Base-by-base conservation (phyloP, 73 alveolate genomes). In the Stentor coeruleus region DNA sequence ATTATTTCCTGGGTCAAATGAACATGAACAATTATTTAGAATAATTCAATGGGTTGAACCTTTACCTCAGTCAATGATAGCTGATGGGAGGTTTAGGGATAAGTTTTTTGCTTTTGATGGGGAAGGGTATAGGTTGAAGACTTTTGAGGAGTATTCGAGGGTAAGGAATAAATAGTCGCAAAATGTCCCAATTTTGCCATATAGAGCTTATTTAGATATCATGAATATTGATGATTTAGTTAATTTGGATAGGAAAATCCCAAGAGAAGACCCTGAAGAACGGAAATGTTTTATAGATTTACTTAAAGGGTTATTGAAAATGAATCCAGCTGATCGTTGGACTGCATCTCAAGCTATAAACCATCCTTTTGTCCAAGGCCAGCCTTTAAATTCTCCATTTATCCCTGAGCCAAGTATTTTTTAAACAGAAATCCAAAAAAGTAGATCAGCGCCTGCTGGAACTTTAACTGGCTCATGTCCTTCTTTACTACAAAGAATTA, bases 301-400 rank as follows among this genome's bases (percentile, higher is more conserved):
- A 14, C 37, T 66, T 20, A 66, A 66, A 66, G 79, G 95, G 35
- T 40, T 80, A 14, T 84, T 89, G 3, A 80, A 59, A 28, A 30
- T 86, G 26, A 87, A 89, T 76, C 90, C 87, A 26, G 85, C 77
- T 2, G 36, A 59, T 14, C 80, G 95, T 49, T 89, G 95, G 95
- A 89, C 85, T 0, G 90, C 95, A 31, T 3, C 37, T 11, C 72
- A 77, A 85, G 89, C 91, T 0, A 85, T 76, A 74, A 83, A 58
- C 58, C 95, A 89, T 74, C 95, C 95, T 3, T 89, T 89, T 60
- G 82, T 89, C 38, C n/a, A 31, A 2, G 79, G 39, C 37, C 40
- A 31, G 33, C n/a, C 79, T 20, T 20, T 66, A 15, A 26, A 31
- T 20, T 20, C 41, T 66, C 33, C 37, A 66, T 26, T n/a, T n/a